Percentiles rank a stretch among this genome's conserved stretches.
Evolutionary conservation across 495 filamentous ascomycete genomes (phyloP).

Genomic region (Aspergillus panamensis): DNA sequence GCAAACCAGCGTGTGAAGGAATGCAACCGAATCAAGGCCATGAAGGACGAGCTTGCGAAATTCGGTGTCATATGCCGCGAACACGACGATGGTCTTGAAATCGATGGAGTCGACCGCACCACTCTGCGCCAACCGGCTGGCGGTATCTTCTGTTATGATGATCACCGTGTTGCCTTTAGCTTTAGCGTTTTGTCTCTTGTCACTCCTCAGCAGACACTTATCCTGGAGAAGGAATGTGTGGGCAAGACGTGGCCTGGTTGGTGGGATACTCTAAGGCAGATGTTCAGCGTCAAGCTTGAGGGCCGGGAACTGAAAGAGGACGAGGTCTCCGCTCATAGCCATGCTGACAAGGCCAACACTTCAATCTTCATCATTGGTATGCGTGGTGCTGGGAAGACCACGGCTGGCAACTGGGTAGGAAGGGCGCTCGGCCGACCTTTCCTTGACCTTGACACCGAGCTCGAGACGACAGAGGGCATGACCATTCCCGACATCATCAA

Average conservation of each 20-base stretch:
- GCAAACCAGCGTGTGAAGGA: constrained; percentile 99
- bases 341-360: constrained; percentile 37
- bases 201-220: constrained; percentile 69
- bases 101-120: constrained; percentile 63
- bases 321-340: constrained; percentile 25
- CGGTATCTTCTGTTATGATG: constrained; percentile 91
- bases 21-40: constrained; percentile 93
- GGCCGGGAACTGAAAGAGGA: constrained; percentile 62
- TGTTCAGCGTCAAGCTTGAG: constrained; percentile 69
- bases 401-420: constrained; percentile 79
- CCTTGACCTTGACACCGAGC: constrained; percentile 80
- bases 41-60: constrained; percentile 95
- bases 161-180: constrained; percentile 98
- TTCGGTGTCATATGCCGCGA: constrained; percentile 87
- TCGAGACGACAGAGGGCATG: constrained; percentile 68
- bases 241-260: constrained; percentile 99
- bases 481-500: constrained; percentile 84
- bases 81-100: constrained; percentile 87
- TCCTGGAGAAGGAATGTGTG: constrained; percentile 86
- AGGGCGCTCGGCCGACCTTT: constrained; percentile 70
- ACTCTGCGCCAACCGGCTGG: constrained; percentile 58
- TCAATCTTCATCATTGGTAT: constrained; percentile 96
- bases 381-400: constrained; percentile 96
- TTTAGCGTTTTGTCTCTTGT: constrained; percentile 85
- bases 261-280: constrained; percentile 83